Conservation (phyloP, 257 asterid genomes). For the Gynochthodes officinalis region DNA sequence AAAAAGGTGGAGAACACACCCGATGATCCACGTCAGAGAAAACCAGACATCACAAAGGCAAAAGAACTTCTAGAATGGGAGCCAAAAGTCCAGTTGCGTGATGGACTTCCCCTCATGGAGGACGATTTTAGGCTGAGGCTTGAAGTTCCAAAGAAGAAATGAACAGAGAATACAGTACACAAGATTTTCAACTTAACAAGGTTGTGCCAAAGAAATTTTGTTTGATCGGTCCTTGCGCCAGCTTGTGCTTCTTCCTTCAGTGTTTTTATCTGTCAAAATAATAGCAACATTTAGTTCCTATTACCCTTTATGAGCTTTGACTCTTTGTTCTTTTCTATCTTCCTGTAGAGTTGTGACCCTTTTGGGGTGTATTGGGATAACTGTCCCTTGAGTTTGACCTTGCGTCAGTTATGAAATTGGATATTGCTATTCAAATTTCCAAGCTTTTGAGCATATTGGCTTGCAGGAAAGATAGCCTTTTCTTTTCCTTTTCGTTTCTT, state of each 20-base stretch:
- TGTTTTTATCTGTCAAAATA: neutral
- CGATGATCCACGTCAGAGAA: slow-evolving; percentile 96
- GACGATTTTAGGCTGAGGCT: slow-evolving; percentile 85
- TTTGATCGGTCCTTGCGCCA: neutral
- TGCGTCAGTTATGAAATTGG: neutral
- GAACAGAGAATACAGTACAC: neutral
- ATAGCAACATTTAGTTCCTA: neutral
- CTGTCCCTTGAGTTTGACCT: neutral
- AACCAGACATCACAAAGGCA: slow-evolving; percentile 88
- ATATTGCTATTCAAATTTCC: neutral
- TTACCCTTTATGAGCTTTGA: neutral
- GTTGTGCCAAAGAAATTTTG: slow-evolving; percentile 1
- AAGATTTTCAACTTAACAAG: neutral
- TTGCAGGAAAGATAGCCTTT: no score
- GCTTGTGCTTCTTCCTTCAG: neutral
- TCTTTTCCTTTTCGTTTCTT: no score
- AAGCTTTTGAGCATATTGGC: no score
- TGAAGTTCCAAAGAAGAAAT: slow-evolving; percentile 39
- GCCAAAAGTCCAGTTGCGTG: slow-evolving; percentile 74
- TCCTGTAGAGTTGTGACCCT: neutral
- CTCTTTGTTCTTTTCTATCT: neutral
- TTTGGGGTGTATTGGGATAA: neutral
- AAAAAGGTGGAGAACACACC: slow-evolving; percentile 87
- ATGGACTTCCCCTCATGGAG: slow-evolving; percentile 96
- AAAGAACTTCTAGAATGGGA: slow-evolving; percentile 85